Evolutionary conservation across 2,329 filamentous ascomycete species (phyloP), one percentile per base, ranked within the genome.

Genomic region (Neonectria ditissima): DNA sequence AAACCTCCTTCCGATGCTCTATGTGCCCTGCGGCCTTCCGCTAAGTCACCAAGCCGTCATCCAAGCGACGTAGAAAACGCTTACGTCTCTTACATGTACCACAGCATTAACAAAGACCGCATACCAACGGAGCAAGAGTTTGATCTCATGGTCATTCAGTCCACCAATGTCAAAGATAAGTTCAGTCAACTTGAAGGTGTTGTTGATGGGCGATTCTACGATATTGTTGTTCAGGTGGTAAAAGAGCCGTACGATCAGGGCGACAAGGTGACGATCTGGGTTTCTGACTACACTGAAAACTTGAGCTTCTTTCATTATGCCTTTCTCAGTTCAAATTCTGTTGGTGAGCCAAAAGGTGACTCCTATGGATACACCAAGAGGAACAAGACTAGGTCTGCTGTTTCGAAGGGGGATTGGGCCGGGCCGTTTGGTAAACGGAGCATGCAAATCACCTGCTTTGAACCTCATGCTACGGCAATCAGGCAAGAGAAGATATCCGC

Each of bases 241-340:
- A 82, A 77, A 48, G 78, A 81, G 2, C 84, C 85, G 0, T 82
- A 76, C 45, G 78, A 82, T 30, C 20, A 70, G 7, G 73, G 75
- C 22, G 82, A 85, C 26, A 85, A 79, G 60, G 78, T 86, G 13
- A 87, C 88, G 5, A 67, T 97, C 0, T 94, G 94, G 81, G 80
- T 97, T 18, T 91, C 92, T 0, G 94, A 97, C 77, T 97, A 94
- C 76, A 97, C 93, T 0, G 80, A 87, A 54, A 93, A 97, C 72
- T 73, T 82, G 0, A 63, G 73, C 1, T 89, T 97, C 62, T 90
- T 84, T 67, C 78, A 88, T 37, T 88, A 70, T 58, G 67, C 63
- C 39, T 77, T 74, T 58, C 72, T 72, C 52, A 71, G 73, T 11
- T 77, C 72, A 62, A 73, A 75, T 24, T 71, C 65, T 20, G 68